Percentiles rank a stretch among this genome's conserved stretches.
phyloP scores from a whole-genome alignment of 768 basidiomycete genomes.

The Tulasnella sp. region DNA sequence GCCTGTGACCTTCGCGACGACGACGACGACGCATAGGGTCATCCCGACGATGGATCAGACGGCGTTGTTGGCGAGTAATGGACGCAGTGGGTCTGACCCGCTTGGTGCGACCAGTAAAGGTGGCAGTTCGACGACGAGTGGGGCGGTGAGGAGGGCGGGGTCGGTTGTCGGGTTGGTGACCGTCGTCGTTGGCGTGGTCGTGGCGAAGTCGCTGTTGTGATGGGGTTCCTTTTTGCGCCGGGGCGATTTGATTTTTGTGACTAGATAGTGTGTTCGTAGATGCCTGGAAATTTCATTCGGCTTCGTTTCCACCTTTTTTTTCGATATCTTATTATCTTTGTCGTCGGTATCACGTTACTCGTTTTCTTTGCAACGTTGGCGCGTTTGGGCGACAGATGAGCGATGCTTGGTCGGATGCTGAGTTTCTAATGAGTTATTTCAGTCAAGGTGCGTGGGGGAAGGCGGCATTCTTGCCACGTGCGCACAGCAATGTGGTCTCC shows the following conservation, averaged over 20 bases:
- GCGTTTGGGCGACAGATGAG: no score
- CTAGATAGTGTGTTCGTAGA: no score
- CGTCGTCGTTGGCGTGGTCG: background rate
- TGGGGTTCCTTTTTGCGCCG: background rate
- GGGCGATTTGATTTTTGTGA: background rate
- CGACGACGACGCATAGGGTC: background rate
- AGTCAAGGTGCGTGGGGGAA: no score
- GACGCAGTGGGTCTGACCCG: slow-evolving; percentile 2
- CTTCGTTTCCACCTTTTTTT: no score
- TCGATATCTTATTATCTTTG: no score
- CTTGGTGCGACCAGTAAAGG: slow-evolving; percentile 2
- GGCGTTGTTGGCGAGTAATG: background rate
- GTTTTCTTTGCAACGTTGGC: no score
- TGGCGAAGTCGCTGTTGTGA: background rate
- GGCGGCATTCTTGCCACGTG: no score
- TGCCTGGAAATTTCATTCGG: no score
- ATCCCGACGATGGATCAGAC: background rate
- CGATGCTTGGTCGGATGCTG: no score
- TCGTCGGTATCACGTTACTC: no score
- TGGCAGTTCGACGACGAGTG: background rate
- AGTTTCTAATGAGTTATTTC: no score
- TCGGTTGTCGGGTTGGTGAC: background rate
- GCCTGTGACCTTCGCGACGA: slow-evolving; percentile 15
- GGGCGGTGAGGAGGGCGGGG: background rate
- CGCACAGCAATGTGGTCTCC: no score